Evolutionary conservation across 202 grass and related monocot genomes (phyloP), one percentile per base, ranked within the genome.

Genomic region (Dendrocalamus latiflorus): DNA sequence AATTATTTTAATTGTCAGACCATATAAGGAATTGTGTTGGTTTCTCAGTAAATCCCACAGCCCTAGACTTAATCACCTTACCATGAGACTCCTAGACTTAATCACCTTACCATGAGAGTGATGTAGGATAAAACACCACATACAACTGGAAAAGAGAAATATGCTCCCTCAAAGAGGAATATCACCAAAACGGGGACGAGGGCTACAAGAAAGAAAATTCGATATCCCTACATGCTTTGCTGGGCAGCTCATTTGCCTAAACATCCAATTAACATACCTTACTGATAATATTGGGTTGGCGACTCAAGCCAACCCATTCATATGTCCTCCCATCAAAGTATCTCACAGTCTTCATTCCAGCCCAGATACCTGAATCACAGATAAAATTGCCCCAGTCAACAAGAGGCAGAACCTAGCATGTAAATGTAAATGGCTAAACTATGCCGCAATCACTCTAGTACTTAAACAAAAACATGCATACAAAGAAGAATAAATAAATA

Each of bases 291-390:
- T 96, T 99, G 71, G 96, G 96, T 49, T 99, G 93, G 60, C 89
- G 96, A 72, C 96, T 99, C 79, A 99, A 81, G 49, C 96, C 96
- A 81, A 96, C 96, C 96, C 96, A 99, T 70, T 94, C 89, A 66
- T 99, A 99, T 50, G 93, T 99, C 81, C 92, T 96, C 13, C 92
- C 96, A 84, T 99, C 96, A 18, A 99, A 99, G 83, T 96, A 96
- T 65, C 93, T 90, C 70, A 99, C 96, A 42, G 88, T 96, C 83
- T 83, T 91, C 96, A 99, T 99, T 62, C 96, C 96, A 61, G 96
- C 93, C 91, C 96, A 96, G 75, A 99, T 99, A 90, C 96, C 96
- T 99, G 83, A 87, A 86, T 76, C 74, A 86, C 70, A 84, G 68
- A 82, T 50, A 77, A 86, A 78, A 81, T 68, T 25, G 4, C 10